Evolutionary conservation across 192 early-diverging fungal genomes (phyloP).

Genomic region (Coemansia sp.): DNA sequence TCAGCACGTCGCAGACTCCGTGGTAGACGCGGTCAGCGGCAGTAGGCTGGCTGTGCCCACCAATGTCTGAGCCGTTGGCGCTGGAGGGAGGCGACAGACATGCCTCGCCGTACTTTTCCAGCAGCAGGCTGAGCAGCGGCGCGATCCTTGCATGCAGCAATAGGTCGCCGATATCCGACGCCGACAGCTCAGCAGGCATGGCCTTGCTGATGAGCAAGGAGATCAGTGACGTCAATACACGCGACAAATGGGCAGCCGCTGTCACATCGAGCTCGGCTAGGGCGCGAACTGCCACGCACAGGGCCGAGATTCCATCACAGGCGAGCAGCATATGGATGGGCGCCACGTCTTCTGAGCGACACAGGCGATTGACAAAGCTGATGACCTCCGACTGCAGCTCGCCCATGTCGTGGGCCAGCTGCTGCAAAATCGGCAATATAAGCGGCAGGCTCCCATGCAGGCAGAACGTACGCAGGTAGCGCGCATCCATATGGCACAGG

Average conservation of each 20-base stretch:
- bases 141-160: slow-evolving; percentile 32
- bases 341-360: slow-evolving; percentile 34
- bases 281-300: slow-evolving; percentile 25
- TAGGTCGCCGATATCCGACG: slow-evolving; percentile 37
- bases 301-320: slow-evolving; percentile 39
- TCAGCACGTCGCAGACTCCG: slow-evolving; percentile 44
- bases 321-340: slow-evolving; percentile 51
- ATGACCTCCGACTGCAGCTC: slow-evolving; percentile 42
- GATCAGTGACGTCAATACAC: slow-evolving; percentile 36
- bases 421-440: slow-evolving; percentile 26
- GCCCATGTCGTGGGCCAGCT: not conserved
- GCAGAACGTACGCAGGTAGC: slow-evolving; percentile 41
- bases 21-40: slow-evolving; percentile 44
- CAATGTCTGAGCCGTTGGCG: slow-evolving; percentile 30
- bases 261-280: slow-evolving; percentile 41
- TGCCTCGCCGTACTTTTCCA: slow-evolving; percentile 49
- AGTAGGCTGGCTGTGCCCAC: slow-evolving; percentile 16
- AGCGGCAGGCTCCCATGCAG: slow-evolving; percentile 47
- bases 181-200: slow-evolving; percentile 35
- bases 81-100: slow-evolving; percentile 36
- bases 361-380: slow-evolving; percentile 38
- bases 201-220: slow-evolving; percentile 37
- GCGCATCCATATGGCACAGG: slow-evolving; percentile 43
- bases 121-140: slow-evolving; percentile 18
- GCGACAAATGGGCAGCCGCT: slow-evolving; percentile 34